Evolutionary conservation across 768 basidiomycete species (phyloP).

Genomic region (Rhodotorula kratochvilovae): DNA sequence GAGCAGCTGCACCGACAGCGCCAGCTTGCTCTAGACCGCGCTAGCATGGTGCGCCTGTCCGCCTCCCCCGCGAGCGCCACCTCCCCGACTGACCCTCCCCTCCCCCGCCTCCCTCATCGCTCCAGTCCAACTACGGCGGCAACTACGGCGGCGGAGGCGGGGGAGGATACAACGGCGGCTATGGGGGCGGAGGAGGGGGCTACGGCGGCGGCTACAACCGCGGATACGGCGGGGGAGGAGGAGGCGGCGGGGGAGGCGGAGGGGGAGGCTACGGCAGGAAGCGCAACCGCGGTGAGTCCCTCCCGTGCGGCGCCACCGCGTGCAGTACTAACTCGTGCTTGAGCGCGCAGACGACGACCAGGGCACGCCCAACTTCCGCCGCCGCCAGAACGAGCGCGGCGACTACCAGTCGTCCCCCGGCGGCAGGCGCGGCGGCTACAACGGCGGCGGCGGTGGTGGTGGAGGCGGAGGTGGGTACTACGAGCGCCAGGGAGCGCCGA

Average conservation of each 20-base stretch:
- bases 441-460: conserved; percentile 14
- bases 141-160: conserved; percentile 9
- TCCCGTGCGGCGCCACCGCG: no score
- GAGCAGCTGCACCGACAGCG: no score
- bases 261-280: conserved; percentile 8
- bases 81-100: background rate
- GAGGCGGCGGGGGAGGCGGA: background rate
- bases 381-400: conserved; percentile 11
- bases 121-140: conserved; percentile 6
- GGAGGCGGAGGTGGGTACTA: conserved; percentile 2
- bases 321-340: no score
- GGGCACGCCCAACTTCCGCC: conserved; percentile 17
- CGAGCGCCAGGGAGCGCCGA: conserved; percentile 12
- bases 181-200: conserved; percentile 17
- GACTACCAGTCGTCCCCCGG: conserved; percentile 36
- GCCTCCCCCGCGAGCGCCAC: no score
- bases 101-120: background rate
- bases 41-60: background rate
- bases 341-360: conserved; percentile 37
- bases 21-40: background rate
- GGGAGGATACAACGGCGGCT: conserved; percentile 23
- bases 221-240: conserved; percentile 17
- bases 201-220: conserved; percentile 36
- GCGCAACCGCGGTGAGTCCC: conserved; percentile 1
- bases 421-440: conserved; percentile 22